Evolutionary conservation across 1,284 basidiomycete species (phyloP), one percentile per base, ranked within the genome.

Genomic region (Cerioporus squamosus): DNA sequence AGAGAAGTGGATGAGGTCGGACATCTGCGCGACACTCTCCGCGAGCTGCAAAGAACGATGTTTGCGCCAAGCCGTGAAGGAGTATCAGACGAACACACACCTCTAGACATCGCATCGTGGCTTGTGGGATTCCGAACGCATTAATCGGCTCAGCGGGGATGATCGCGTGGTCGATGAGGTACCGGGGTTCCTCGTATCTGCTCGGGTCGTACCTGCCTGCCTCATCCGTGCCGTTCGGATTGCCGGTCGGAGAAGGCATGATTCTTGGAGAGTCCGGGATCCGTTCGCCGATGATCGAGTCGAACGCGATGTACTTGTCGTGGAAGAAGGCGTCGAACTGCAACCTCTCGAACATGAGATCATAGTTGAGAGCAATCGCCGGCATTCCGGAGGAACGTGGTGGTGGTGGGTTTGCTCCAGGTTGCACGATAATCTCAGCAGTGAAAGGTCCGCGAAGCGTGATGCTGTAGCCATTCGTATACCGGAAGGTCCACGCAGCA

Each of bases 101-200:
- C 81, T 93, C 90, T 31, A 93, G 75, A 79, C 90, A 91, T 59
- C 90, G 79, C 91, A 93, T 92, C 18, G 90, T 91, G 2, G 90
- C 89, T 69, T 93, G 90, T 2, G 90, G 90, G 53, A 93, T 90
- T 2, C 90, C 90, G 73, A 93, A 93, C 31, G 88, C 88, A 67
- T 92, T 93, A 53, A 93, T 88, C 5, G 91, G 91, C 68, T 91
- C 90, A 8, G 82, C 81, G 15, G 91, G 91, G 63, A 91, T 81
- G 24, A 77, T 77, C 23, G 81, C 86, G 39, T 76, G 76, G n/a
- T 85, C 83, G 51, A 88, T 83, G 45, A 79, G 62, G 40, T 84
- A 72, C 59, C 82, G 74, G 10, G 83, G 83, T 63, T 90, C 87
- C 33, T 88, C 85, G 79, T 81, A 85, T 65, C 64, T 52, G 20